Percentiles rank a stretch among this genome's conserved stretches.
Evolutionary conservation across 2,329 filamentous ascomycete species (phyloP).

Genomic region (Lasiodiplodia citricola): DNA sequence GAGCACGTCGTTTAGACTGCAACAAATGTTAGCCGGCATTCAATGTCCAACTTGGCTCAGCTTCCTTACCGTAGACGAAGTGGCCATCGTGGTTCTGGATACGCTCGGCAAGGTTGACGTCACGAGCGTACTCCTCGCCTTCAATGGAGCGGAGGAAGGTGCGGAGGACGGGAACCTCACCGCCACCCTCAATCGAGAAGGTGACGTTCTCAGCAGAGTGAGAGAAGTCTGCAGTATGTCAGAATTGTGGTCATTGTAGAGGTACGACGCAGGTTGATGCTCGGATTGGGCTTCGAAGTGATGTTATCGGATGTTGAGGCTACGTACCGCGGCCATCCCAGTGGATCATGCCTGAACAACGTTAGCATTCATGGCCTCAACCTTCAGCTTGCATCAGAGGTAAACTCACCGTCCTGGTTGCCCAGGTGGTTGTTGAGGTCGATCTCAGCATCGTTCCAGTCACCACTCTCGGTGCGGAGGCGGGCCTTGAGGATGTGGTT

Average conservation of each 20-base stretch:
- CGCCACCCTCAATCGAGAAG: constrained; percentile 59
- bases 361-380: background rate
- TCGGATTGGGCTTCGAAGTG: background rate
- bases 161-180: constrained; percentile 58
- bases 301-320: too few species aligned
- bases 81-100: constrained; percentile 60
- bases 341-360: constrained; percentile 29
- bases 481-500: constrained; percentile 55
- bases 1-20: constrained; percentile 18
- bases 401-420: constrained; percentile 55
- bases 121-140: constrained; percentile 48
- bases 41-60: background rate
- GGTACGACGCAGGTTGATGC: too few species aligned
- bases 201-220: constrained; percentile 53
- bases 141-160: constrained; percentile 52
- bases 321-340: constrained; percentile 13
- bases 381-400: constrained; percentile 43
- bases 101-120: constrained; percentile 63
- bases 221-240: constrained; percentile 45
- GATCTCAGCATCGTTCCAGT: constrained; percentile 52
- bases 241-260: constrained; percentile 19
- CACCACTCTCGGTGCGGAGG: constrained; percentile 50
- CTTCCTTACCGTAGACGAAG: constrained; percentile 45
- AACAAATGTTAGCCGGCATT: background rate
- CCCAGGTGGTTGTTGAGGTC: constrained; percentile 59